Evolutionary conservation across 805 yeast genomes (phyloP).

Genomic region (Cyberlindnera misumaiensis): DNA sequence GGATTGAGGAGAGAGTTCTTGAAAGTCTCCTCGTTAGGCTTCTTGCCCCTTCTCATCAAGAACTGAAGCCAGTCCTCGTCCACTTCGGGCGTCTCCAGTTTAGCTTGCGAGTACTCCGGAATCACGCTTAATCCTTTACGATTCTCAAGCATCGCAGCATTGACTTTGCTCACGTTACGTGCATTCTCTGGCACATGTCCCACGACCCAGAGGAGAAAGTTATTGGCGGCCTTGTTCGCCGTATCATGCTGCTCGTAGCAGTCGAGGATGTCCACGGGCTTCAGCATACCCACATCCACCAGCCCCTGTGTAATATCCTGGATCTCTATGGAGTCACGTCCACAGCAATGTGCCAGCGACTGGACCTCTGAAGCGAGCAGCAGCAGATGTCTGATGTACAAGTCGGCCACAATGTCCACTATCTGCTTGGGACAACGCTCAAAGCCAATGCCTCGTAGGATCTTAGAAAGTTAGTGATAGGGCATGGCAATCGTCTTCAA

Average conservation of each 20-base stretch:
- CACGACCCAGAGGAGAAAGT: conserved; percentile 52
- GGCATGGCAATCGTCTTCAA: neutral
- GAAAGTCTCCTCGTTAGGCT: conserved; percentile 15
- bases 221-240: conserved; percentile 40
- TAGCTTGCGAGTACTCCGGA: conserved; percentile 1
- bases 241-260: conserved; percentile 42
- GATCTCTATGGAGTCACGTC: conserved; percentile 39
- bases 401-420: conserved; percentile 70
- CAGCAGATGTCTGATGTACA: conserved; percentile 58
- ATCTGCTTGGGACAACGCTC: conserved; percentile 68
- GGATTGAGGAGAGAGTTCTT: conserved; percentile 17
- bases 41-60: conserved; percentile 23
- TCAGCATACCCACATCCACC: conserved; percentile 52
- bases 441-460: conserved; percentile 76
- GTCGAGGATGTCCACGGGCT: conserved; percentile 50
- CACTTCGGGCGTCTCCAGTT: conserved; percentile 4
- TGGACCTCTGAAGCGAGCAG: conserved; percentile 45
- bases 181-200: conserved; percentile 39
- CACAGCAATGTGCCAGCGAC: conserved; percentile 41
- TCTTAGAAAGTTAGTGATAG: conserved; percentile 22
- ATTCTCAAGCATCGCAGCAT: conserved; percentile 19
- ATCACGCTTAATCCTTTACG: conserved; percentile 12
- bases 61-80: conserved; percentile 33
- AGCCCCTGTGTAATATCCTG: conserved; percentile 73
- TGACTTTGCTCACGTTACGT: conserved; percentile 30